A percentile compares a stretch with the other conserved stretches of the same genome.
Evolutionary conservation across 768 basidiomycete genomes (phyloP).

Genomic region (Hypholoma sublateritium): DNA sequence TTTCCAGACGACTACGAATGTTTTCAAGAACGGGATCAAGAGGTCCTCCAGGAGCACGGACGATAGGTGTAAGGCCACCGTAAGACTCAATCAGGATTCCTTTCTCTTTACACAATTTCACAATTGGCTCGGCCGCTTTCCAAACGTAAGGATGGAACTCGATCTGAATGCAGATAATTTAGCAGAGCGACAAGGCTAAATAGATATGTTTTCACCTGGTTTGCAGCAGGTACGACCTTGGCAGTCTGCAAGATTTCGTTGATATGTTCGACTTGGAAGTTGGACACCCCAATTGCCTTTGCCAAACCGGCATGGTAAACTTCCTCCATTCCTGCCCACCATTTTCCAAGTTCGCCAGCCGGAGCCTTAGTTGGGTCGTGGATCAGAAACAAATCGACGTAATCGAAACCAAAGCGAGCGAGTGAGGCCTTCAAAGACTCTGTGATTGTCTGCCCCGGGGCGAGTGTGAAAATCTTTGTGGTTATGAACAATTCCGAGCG

Average conservation of each 20-base stretch:
- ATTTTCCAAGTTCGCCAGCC: conserved; percentile 44
- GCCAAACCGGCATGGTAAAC: conserved; percentile 45
- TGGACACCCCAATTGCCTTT: conserved; percentile 69
- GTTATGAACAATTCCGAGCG: conserved; percentile 62
- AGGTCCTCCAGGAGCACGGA: conserved; percentile 50
- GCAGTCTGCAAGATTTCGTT: conserved; percentile 50
- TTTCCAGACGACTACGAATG: conserved; percentile 51
- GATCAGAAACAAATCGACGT: conserved; percentile 66
- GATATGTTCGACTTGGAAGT: conserved; percentile 58
- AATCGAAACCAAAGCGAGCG: conserved; percentile 47
- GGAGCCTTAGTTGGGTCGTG: conserved; percentile 42
- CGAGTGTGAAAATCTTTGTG: conserved; percentile 51
- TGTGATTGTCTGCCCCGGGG: conserved; percentile 44
- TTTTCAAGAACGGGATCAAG: conserved; percentile 53
- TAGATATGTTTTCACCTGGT: conserved; percentile 48
- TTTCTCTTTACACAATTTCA: conserved; percentile 52
- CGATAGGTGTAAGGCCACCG: conserved; percentile 51
- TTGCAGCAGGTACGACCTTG: conserved; percentile 60
- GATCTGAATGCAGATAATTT: conserved; percentile 42
- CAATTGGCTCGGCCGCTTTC: conserved; percentile 53
- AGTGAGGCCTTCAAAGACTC: conserved; percentile 53
- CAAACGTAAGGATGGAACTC: conserved; percentile 73
- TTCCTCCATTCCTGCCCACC: conserved; percentile 65
- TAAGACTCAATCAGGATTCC: conserved; percentile 70
- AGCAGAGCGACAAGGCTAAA: background rate